phyloP scores from a whole-genome alignment of 2,329 filamentous ascomycete genomes.

The Stromatinia cepivora region DNA sequence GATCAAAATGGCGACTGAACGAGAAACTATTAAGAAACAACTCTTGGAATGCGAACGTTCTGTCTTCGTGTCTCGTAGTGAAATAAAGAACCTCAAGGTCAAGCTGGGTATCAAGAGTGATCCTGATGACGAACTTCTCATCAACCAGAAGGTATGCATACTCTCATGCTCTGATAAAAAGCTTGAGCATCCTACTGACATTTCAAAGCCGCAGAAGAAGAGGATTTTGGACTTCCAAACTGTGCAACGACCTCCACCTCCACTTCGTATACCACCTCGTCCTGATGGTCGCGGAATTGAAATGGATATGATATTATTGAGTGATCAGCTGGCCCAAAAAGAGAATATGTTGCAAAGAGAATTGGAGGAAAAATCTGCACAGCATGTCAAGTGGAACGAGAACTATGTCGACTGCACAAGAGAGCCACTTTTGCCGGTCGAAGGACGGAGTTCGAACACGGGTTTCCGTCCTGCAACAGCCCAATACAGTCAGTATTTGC shows the following conservation, averaged over 20 bases:
- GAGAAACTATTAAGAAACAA: constrained; percentile 78
- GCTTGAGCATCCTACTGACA: constrained; percentile 20
- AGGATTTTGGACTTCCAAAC: constrained; percentile 58
- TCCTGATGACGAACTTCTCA: constrained; percentile 74
- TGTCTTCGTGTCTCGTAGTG: constrained; percentile 79
- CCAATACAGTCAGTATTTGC: constrained; percentile 61
- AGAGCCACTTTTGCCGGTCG: constrained; percentile 77
- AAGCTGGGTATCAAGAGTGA: constrained; percentile 86
- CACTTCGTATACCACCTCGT: constrained; percentile 69
- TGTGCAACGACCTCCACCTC: constrained; percentile 61
- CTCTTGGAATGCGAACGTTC: constrained; percentile 71
- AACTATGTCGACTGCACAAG: constrained; percentile 86
- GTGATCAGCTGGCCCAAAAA: constrained; percentile 77
- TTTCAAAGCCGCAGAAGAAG: constrained; percentile 65
- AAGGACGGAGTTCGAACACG: constrained; percentile 60
- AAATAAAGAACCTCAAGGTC: constrained; percentile 85
- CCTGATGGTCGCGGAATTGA: constrained; percentile 71
- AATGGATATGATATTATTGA: constrained; percentile 73
- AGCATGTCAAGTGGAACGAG: constrained; percentile 89
- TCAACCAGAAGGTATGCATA: constrained; percentile 81
- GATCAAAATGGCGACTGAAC: constrained; percentile 72
- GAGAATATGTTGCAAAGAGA: constrained; percentile 78
- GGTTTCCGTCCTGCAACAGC: constrained; percentile 72
- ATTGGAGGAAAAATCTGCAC: constrained; percentile 82
- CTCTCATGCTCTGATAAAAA: constrained; percentile 35